Base-by-base conservation (phyloP, 768 basidiomycete genomes). In the Podaxis rugospora region DNA sequence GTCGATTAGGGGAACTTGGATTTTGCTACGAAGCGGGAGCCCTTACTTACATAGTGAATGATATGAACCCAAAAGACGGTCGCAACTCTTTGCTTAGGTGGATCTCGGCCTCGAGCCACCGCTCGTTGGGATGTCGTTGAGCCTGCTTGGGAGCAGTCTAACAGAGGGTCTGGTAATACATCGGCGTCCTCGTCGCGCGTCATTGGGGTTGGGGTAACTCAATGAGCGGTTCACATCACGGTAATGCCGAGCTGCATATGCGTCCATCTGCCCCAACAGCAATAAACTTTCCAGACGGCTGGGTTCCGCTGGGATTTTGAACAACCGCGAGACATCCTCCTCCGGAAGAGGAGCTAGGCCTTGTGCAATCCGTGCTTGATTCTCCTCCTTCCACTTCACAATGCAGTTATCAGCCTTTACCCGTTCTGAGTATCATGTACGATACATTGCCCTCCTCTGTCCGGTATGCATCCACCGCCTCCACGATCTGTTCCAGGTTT, bases 301-400 rank as follows among this genome's bases (percentile, higher is more conserved):
- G 23, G 95, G 95, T 69, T 96, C 95, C 21, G 85, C 77, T 5
- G 93, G 91, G 39, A 94, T 90, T 76, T 90, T 93, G 80, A 93
- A 94, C 70, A 94, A 69, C 63, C 93, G 81, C 68, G 83, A 80
- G 36, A 93, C 84, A 67, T 93, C 90, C 70, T 96, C 91, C 72
- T 93, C 90, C 1, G 95, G 94, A 28, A 95, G 78, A 64, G 95
- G 92, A 25, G 84, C 84, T 53, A 95, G 23, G 23, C 1, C 23
- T 23, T 23, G 23, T 23, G 23, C 23, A 23, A 23, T 23, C 23
- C 23, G 23, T 23, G 23, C 23, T 23, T 23, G 23, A 23, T 23
- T 23, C 23, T 23, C 23, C 23, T 23, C 23, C 23, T 23, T 23
- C 23, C 23, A 1, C 2, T 23, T 23, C 23, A 23, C 23, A 2